These are phyloP conservation scores for Clarireedia hainanense DNA, from an alignment of 2,329 filamentous ascomycete genomes.

Conservation along the genomic window DNA sequence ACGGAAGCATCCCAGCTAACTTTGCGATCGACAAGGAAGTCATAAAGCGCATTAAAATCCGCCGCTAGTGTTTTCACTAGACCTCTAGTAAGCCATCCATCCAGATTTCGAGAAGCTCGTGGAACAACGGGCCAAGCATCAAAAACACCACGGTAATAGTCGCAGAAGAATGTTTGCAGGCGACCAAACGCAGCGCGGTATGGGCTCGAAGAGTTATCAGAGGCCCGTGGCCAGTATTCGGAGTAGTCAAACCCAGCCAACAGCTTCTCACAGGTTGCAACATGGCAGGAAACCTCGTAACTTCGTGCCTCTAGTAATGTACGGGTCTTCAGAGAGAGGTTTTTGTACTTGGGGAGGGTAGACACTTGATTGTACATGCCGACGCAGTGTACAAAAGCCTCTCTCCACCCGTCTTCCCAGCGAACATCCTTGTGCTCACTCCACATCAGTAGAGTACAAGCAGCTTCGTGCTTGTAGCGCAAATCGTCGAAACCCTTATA, in stretches of 20 bases:
- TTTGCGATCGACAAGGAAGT: conserved; percentile 61
- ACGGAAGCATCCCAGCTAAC: conserved; percentile 58
- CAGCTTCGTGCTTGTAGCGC: conserved; percentile 50
- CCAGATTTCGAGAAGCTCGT: conserved; percentile 34
- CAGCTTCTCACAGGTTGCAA: conserved; percentile 54
- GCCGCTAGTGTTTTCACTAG: conserved; percentile 49
- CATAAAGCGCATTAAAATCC: conserved; percentile 63
- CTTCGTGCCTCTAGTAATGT: conserved; percentile 54
- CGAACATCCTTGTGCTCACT: conserved; percentile 50
- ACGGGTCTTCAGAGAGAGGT: conserved; percentile 52
- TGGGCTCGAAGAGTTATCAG: conserved; percentile 27
- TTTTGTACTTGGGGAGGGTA: conserved; percentile 45
- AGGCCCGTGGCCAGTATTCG: conserved; percentile 48
- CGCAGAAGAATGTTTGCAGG: conserved; percentile 51
- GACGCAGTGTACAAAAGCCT: conserved; percentile 58
- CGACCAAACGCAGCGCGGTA: conserved; percentile 44
- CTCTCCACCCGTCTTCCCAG: conserved; percentile 61
- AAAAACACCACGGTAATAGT: conserved; percentile 48
- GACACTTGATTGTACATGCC: conserved; percentile 53
- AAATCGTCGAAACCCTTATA: conserved; percentile 56
- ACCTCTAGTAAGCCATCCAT: conserved; percentile 54
- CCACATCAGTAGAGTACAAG: conserved; percentile 57
- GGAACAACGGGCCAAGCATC: conserved; percentile 53
- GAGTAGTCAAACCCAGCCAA: conserved; percentile 51
- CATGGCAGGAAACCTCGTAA: conserved; percentile 53